These are phyloP conservation scores for Suillus weaverae DNA, from an alignment of 768 basidiomycete species.

Conservation along the genomic window DNA sequence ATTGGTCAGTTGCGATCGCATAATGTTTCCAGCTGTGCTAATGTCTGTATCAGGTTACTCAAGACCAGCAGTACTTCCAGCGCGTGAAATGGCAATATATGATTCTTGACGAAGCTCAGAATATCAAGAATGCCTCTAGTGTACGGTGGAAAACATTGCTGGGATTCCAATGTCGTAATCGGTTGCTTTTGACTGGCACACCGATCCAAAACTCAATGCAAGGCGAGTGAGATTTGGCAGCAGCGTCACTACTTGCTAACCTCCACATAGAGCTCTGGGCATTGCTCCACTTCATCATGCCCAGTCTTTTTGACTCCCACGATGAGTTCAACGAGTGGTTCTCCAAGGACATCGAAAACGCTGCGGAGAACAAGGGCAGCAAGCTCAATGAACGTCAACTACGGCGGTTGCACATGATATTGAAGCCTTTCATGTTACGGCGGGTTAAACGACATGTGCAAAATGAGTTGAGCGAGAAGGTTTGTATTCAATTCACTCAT, in stretches of 20 bases:
- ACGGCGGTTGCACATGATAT: slow-evolving; percentile 93
- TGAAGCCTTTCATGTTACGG: slow-evolving; percentile 98
- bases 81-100: slow-evolving; percentile 99
- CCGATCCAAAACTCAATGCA: slow-evolving; percentile 99
- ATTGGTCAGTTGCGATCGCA: slow-evolving; percentile 51
- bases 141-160: slow-evolving; percentile 97
- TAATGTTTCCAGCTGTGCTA: slow-evolving; percentile 6
- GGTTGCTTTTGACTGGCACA: slow-evolving; percentile 92
- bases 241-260: slow-evolving; percentile 7
- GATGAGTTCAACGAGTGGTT: slow-evolving; percentile 99
- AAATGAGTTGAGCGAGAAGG: slow-evolving; percentile 99
- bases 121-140: slow-evolving; percentile 97
- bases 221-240: slow-evolving; percentile 49
- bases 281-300: slow-evolving; percentile 99
- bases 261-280: slow-evolving; percentile 86
- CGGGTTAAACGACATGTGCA: slow-evolving; percentile 99
- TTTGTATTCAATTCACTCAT: slow-evolving; percentile 26
- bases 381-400: slow-evolving; percentile 95
- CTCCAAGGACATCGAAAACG: slow-evolving; percentile 98
- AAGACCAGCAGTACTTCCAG: slow-evolving; percentile 98
- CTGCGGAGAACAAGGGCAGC: slow-evolving; percentile 86
- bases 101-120: slow-evolving; percentile 99
- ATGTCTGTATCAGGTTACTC: slow-evolving; percentile 62
- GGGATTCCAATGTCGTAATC: slow-evolving; percentile 93
- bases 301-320: slow-evolving; percentile 96